Conservation (phyloP, 2,329 filamentous ascomycete genomes). For the Didymella sp. region DNA sequence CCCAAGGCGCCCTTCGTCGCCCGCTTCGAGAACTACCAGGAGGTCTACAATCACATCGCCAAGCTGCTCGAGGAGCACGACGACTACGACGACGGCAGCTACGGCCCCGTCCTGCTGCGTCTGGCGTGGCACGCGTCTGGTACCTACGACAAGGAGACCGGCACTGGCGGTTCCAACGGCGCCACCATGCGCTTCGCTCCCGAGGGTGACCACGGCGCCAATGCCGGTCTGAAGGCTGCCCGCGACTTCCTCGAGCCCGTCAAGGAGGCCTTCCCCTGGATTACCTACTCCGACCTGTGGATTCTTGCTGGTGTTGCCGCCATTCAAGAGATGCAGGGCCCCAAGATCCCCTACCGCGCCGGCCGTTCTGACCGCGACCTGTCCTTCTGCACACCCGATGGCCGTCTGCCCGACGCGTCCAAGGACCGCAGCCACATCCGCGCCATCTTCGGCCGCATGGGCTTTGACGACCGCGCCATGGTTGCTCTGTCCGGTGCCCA, state of each 20-base stretch:
- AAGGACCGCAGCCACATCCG: conserved; percentile 82
- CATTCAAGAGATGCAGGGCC: conserved; percentile 95
- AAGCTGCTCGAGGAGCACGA: conserved; percentile 82
- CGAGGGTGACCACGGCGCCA: conserved; percentile 89
- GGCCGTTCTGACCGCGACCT: conserved; percentile 82
- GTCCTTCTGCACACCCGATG: conserved; percentile 88
- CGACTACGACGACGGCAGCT: conserved; percentile 96
- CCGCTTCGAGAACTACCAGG: conserved; percentile 88
- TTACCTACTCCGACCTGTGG: conserved; percentile 96
- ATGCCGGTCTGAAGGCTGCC: conserved; percentile 84
- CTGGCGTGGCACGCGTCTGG: conserved; percentile 94
- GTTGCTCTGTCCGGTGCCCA: conserved; percentile 85
- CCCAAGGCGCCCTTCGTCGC: conserved; percentile 67
- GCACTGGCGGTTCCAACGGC: conserved; percentile 92
- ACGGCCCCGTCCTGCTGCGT: conserved; percentile 87
- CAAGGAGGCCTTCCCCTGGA: conserved; percentile 92
- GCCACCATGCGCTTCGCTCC: conserved; percentile 96
- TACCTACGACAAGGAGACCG: conserved; percentile 87
- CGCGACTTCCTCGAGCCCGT: conserved; percentile 93
- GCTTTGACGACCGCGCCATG: conserved; percentile 96
- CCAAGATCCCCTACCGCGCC: conserved; percentile 84
- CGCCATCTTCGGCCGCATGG: conserved; percentile 94
- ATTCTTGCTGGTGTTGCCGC: conserved; percentile 84
- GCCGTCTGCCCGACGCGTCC: conserved; percentile 82
- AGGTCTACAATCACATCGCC: conserved; percentile 90